These are phyloP conservation scores for Thinopyrum elongatum DNA, from an alignment of 176 grass and related monocot species.

Conservation along the genomic window DNA sequence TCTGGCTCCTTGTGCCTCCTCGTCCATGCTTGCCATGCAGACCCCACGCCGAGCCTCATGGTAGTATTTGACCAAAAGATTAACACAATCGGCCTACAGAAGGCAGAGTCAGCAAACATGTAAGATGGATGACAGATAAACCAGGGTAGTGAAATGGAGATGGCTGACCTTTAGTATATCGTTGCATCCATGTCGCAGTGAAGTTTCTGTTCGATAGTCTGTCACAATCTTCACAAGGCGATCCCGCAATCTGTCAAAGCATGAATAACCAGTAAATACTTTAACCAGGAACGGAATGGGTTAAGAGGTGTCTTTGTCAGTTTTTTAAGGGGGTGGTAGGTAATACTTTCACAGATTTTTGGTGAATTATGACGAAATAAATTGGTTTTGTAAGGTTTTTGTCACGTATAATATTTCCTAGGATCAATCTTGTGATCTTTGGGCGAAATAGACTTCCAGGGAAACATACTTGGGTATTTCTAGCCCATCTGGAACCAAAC, in stretches of 20 bases:
- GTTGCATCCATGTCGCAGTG: constrained; percentile 90
- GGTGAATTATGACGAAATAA: not conserved
- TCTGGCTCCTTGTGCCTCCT: constrained; percentile 52
- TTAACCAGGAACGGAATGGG: not conserved
- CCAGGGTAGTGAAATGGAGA: constrained; percentile 24
- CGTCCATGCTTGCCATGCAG: constrained; percentile 68
- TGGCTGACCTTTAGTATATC: constrained; percentile 83
- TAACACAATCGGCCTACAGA: constrained; percentile 80
- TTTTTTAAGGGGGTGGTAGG: not conserved
- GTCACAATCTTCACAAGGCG: constrained; percentile 96
- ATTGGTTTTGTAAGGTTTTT: constrained; percentile 7
- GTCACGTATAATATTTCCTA: not conserved
- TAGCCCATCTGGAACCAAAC: constrained; percentile 91
- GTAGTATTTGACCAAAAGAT: constrained; percentile 94
- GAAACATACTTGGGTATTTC: constrained; percentile 83
- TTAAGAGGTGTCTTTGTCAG: not conserved
- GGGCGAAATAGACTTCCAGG: not conserved
- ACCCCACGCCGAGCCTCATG: constrained; percentile 82
- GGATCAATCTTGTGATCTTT: not conserved
- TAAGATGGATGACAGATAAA: constrained; percentile 2
- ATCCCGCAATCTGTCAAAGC: constrained; percentile 72
- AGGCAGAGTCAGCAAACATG: constrained; percentile 17
- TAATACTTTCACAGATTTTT: not conserved
- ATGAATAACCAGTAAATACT: not conserved
- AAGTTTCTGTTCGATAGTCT: constrained; percentile 96